These are phyloP conservation scores for Leishmania mexicana DNA, from an alignment of 208 protist genomes.

Conservation along the genomic window DNA sequence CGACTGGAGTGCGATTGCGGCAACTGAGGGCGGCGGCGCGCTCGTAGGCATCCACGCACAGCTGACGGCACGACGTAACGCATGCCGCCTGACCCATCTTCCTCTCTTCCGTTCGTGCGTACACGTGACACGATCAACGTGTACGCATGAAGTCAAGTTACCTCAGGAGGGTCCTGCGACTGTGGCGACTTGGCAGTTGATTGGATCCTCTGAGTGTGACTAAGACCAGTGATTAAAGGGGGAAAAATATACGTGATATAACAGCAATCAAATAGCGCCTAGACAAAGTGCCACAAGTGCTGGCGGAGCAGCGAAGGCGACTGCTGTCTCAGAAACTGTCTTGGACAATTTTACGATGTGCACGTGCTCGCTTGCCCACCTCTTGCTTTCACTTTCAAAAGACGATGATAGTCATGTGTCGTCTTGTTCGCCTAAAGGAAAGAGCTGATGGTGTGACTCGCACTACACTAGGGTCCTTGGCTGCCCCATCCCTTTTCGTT, in stretches of 20 bases:
- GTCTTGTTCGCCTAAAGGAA: background rate
- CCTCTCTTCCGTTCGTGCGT: background rate
- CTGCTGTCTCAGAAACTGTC: background rate
- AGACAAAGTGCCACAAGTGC: background rate
- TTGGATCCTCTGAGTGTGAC: background rate
- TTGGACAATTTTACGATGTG: background rate
- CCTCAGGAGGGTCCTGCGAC: too few species aligned
- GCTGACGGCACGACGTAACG: background rate
- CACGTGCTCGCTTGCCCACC: background rate
- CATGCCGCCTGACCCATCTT: background rate
- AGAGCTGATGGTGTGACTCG: too few species aligned
- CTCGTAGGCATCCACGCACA: background rate
- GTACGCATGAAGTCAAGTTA: background rate
- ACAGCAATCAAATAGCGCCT: background rate
- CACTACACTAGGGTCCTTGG: background rate
- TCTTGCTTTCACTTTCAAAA: background rate
- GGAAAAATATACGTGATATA: background rate
- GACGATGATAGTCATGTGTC: background rate
- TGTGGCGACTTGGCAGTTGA: background rate
- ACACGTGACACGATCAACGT: slow-evolving; percentile 2
- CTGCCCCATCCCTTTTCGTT: background rate
- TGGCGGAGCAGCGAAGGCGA: background rate
- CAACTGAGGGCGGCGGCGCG: background rate
- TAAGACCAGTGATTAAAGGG: background rate
- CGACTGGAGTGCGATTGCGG: background rate